phyloP scores from a whole-genome alignment of 139 green algal species.

The Picochlorum sp. region DNA sequence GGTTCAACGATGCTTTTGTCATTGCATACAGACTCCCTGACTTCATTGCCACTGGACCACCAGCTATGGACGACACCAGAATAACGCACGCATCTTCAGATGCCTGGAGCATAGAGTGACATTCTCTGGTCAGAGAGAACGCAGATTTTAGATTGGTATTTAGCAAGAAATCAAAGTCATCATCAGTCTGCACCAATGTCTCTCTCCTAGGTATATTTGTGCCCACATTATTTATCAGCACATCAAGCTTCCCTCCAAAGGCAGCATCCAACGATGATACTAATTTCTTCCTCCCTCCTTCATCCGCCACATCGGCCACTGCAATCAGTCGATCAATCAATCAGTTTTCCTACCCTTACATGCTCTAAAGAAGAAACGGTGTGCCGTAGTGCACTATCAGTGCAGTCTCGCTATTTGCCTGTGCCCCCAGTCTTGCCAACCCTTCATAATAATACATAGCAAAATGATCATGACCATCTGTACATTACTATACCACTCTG shows the following conservation, averaged over 20 bases:
- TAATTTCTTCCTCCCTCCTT: conserved; percentile 1
- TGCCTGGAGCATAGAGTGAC: conserved; percentile 34
- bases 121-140: conserved; percentile 57
- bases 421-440: too few species aligned
- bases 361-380: too few species aligned
- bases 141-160: conserved; percentile 68
- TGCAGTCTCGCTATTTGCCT: too few species aligned
- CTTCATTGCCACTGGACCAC: conserved; percentile 62
- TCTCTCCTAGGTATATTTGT: conserved; percentile 58
- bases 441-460: too few species aligned
- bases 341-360: too few species aligned
- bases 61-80: conserved; percentile 77
- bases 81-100: conserved; percentile 38
- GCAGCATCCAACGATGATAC: conserved; percentile 7
- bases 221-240: conserved; percentile 48
- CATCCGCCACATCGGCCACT: conserved; percentile 2
- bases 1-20: conserved; percentile 89
- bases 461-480: too few species aligned
- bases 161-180: conserved; percentile 61
- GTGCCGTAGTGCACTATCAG: too few species aligned
- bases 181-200: conserved; percentile 41
- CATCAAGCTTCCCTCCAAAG: conserved; percentile 2
- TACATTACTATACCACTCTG: not conserved
- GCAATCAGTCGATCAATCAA: too few species aligned
- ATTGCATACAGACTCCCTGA: conserved; percentile 67